Conservation (phyloP, 257 asterid species). For the Leonotis leonurus region DNA sequence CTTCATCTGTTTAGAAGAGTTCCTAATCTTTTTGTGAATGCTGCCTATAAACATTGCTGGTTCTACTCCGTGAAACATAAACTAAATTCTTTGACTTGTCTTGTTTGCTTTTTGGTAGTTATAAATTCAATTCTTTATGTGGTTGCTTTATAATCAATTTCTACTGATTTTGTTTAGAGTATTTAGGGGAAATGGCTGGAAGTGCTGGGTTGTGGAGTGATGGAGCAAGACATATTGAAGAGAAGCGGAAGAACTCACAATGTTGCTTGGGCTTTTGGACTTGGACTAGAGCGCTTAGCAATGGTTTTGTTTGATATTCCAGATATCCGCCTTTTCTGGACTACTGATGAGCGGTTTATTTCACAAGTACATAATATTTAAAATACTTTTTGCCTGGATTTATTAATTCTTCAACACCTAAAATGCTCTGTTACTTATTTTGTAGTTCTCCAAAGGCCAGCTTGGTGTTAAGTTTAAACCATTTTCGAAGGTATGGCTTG, state of each 20-base stretch:
- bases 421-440: constrained; percentile 11
- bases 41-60: too few relatives aligned
- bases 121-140: not conserved
- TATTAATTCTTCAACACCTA: not conserved
- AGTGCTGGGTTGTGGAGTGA: constrained; percentile 97
- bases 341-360: constrained; percentile 81
- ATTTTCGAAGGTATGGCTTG: constrained; percentile 80
- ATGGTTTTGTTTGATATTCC: constrained; percentile 96
- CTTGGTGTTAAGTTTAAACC: too few relatives aligned
- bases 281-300: constrained; percentile 90
- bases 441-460: constrained; percentile 73
- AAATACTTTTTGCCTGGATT: not conserved
- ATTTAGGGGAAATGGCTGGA: constrained; percentile 90
- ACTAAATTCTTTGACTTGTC: too few relatives aligned
- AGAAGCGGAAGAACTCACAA: constrained; percentile 54
- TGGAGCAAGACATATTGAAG: constrained; percentile 89
- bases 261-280: constrained; percentile 99
- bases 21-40: not conserved
- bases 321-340: constrained; percentile 95
- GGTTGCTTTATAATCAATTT: not conserved
- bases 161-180: constrained; percentile 16
- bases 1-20: too few relatives aligned
- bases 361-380: constrained; percentile 64
- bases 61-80: too few relatives aligned
- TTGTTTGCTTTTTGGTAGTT: not conserved